A percentile compares a stretch with the other conserved stretches of the same genome.
These are phyloP conservation scores for Eudorina sp. DNA, from an alignment of 139 green algal genomes.

Conservation along the genomic window DNA sequence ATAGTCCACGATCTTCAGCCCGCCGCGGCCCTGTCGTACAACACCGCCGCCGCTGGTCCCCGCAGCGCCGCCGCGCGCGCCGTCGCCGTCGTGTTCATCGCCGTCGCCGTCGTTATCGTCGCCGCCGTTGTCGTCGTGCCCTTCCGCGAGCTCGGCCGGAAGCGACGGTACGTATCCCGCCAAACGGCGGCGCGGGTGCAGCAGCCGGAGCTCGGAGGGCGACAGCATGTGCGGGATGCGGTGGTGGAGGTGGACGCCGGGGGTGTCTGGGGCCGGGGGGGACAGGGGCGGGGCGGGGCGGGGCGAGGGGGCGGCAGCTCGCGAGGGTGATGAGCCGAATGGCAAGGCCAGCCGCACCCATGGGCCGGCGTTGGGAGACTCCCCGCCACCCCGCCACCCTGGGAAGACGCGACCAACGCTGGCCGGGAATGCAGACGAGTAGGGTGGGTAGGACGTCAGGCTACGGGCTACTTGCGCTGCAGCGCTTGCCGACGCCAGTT, in stretches of 20 bases:
- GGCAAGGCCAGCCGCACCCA: too few relatives aligned
- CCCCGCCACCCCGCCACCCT: too few relatives aligned
- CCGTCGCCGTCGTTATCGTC: neutral
- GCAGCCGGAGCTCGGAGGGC: conserved; percentile 78
- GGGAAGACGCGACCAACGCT: too few relatives aligned
- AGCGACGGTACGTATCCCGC: conserved; percentile 69
- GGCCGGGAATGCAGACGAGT: too few relatives aligned
- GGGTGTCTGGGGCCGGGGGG: conserved; percentile 82
- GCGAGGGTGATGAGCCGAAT: too few relatives aligned
- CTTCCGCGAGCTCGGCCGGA: conserved; percentile 50
- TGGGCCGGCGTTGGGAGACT: too few relatives aligned
- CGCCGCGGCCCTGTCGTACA: neutral
- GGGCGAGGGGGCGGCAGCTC: too few relatives aligned
- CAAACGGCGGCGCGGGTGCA: conserved; percentile 83
- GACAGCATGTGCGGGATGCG: conserved; percentile 89
- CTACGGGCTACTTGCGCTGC: too few relatives aligned
- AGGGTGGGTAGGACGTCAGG: too few relatives aligned
- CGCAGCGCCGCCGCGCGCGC: neutral
- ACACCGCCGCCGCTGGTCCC: neutral
- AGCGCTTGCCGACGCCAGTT: too few relatives aligned
- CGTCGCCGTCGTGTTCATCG: neutral
- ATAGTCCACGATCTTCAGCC: conserved; percentile 34
- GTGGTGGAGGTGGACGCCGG: conserved; percentile 95
- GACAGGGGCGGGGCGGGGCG: neutral
- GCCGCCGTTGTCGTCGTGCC: neutral